Base-by-base conservation (phyloP, 2,329 filamentous ascomycete genomes). In the Clarireedia paspali region DNA sequence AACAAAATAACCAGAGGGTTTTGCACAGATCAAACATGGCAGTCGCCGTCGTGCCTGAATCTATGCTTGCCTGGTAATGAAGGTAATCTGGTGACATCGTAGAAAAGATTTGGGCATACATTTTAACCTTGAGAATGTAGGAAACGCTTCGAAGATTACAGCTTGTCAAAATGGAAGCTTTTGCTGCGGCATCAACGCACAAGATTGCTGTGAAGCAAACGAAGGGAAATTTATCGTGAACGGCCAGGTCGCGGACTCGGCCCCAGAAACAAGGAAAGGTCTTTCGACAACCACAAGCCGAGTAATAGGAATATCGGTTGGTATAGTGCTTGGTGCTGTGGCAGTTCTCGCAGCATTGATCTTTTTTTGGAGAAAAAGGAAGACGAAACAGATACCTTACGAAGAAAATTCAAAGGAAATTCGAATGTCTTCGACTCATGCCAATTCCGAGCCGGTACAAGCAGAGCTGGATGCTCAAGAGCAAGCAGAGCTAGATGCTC, bases 11-110 rank as follows among this genome's bases (percentile, higher is more conserved):
- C 27, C 20, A 45, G 53, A 39, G 53, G 46, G 12, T 55, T 39
- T 3, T 51, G 53, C 51, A 55, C 47, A 5, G 47, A 51, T 17
- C 20, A 24, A 23, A 55, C 53, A 38, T 55, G 53, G 53, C 47
- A 55, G 36, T 46, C 53, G 20, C 27, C 53, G 3, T 9, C 10
- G 10, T 55, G 47, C 30, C 26, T 55, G 15, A 12, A 27, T 15
- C 17, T 55, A 15, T 55, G 53, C 38, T 30, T 52, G 12, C 12
- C 30, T 12, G 30, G 30, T 2, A 3, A 34, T 14, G 27, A 42
- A 38, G 53, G 53, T 55, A 51, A 15, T 14, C 5, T 14, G 2
- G 7, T 9, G n/a, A 6, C 14, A 23, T 6, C 17, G 4, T 46
- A 17, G 3, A 24, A 17, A 45, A 3, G 3, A 6, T 44, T 10